Evolutionary conservation across 139 green algal species (phyloP).

Genomic region (Coelastrella sp.): DNA sequence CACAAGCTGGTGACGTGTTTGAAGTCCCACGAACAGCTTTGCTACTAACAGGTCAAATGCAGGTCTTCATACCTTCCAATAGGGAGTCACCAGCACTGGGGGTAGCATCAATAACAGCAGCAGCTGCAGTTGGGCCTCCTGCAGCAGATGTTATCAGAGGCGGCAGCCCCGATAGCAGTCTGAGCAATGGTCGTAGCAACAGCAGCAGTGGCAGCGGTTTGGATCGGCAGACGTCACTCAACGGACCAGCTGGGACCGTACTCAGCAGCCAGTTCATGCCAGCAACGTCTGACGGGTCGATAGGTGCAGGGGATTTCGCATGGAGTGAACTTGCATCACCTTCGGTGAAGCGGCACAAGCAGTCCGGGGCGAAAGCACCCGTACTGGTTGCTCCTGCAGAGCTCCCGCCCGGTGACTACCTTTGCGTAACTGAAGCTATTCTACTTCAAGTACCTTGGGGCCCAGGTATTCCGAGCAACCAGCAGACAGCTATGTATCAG

Average conservation of each 20-base stretch:
- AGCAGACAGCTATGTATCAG: slow-evolving; percentile 37
- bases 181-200: background rate
- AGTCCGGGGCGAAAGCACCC: background rate
- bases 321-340: background rate
- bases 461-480: background rate
- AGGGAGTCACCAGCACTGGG: background rate
- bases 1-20: slow-evolving; percentile 1
- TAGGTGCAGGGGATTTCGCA: background rate
- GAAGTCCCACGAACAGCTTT: slow-evolving; percentile 28
- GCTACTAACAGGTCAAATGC: slow-evolving; percentile 34
- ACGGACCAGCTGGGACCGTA: background rate
- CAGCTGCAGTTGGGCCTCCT: background rate
- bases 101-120: background rate
- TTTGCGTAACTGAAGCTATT: slow-evolving; percentile 22
- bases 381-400: slow-evolving; percentile 25
- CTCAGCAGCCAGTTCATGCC: no score
- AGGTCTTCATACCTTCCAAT: background rate
- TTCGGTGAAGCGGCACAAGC: slow-evolving; percentile 1
- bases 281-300: no score
- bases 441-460: slow-evolving; percentile 34
- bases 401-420: slow-evolving; percentile 27
- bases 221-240: background rate
- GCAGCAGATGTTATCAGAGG: background rate
- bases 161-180: background rate
- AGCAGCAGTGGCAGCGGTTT: background rate